phyloP scores from a whole-genome alignment of 306 rosid species.

The Castanea mollissima region DNA sequence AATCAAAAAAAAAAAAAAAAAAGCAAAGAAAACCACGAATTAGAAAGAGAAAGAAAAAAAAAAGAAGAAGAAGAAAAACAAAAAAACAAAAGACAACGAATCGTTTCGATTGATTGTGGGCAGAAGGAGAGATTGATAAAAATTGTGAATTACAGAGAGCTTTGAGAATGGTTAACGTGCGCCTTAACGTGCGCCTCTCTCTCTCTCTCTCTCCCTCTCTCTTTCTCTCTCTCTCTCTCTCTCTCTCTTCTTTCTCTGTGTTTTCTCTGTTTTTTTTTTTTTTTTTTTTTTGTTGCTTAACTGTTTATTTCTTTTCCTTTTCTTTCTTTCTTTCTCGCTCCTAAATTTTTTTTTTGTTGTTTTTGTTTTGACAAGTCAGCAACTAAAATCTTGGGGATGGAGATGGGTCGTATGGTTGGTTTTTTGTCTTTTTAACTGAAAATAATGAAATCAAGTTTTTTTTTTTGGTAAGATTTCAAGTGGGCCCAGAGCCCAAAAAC shows the following conservation, averaged over 20 bases:
- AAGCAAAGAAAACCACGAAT: no score
- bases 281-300: slow-evolving; percentile 9
- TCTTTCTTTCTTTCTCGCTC: slow-evolving; percentile 22
- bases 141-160: not conserved
- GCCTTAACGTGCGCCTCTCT: slow-evolving; percentile 11
- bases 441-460: not conserved
- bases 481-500: no score
- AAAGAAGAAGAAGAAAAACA: no score
- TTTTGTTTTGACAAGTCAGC: slow-evolving; percentile 55
- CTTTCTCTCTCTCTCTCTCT: not conserved
- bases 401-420: slow-evolving; percentile 42
- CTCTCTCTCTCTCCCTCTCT: slow-evolving; percentile 30
- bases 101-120: no score
- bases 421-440: slow-evolving; percentile 46
- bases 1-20: no score
- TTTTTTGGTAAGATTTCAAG: no score
- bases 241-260: slow-evolving; percentile 9
- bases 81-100: no score
- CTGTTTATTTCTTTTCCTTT: slow-evolving; percentile 8
- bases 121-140: no score
- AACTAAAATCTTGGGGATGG: slow-evolving; percentile 54
- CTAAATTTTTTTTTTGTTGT: not conserved
- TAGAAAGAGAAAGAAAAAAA: no score
- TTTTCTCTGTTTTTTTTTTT: not conserved
- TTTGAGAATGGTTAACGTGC: slow-evolving; percentile 39